Conservation (phyloP, 2,329 filamentous ascomycete species). For the Akanthomyces muscarius region DNA sequence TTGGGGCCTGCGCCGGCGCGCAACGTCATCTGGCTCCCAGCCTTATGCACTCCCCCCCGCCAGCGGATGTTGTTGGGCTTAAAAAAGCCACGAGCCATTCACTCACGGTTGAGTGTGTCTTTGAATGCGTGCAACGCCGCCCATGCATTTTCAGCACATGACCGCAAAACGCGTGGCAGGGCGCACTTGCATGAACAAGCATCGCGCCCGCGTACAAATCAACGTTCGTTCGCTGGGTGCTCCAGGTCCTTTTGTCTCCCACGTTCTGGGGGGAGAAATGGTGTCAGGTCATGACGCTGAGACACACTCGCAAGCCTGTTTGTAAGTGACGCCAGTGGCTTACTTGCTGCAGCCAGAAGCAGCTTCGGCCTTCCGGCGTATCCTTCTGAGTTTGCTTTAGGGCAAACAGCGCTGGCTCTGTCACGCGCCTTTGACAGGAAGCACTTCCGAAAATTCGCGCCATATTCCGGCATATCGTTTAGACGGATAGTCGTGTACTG, state of each 20-base stretch:
- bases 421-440: too few relatives aligned
- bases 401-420: not conserved
- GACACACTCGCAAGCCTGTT: not conserved
- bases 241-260: not conserved
- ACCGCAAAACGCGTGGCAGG: not conserved
- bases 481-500: too few relatives aligned
- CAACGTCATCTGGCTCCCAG: not conserved
- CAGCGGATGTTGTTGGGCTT: not conserved
- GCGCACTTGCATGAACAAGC: not conserved
- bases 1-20: conserved; percentile 1
- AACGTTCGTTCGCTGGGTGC: not conserved
- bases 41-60: conserved; percentile 2
- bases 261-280: too few relatives aligned
- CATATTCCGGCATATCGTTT: too few relatives aligned
- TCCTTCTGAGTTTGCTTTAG: not conserved
- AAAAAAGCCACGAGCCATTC: not conserved
- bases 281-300: not conserved
- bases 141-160: not conserved
- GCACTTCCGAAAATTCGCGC: too few relatives aligned
- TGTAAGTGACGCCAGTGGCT: conserved; percentile 6
- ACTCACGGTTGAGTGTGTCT: not conserved
- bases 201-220: not conserved
- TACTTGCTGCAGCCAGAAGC: not conserved
- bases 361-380: not conserved
- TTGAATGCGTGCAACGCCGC: not conserved